A percentile compares a stretch with the other conserved stretches of the same genome.
These are phyloP conservation scores for Umbelopsis ramanniana DNA, from an alignment of 192 early-diverging fungal species.

Conservation along the genomic window DNA sequence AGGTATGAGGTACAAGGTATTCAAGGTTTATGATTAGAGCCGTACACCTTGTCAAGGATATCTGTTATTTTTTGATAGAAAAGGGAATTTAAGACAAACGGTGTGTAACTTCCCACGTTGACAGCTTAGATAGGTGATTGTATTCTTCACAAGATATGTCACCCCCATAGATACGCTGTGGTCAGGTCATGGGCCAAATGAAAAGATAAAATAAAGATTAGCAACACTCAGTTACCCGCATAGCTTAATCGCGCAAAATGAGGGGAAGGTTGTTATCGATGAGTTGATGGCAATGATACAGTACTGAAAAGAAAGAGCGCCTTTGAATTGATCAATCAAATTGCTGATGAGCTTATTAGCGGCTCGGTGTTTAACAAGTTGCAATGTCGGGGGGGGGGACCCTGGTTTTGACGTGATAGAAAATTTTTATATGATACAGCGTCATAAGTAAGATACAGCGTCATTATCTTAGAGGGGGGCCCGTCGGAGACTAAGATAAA, in stretches of 20 bases:
- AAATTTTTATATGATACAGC: conserved; percentile 16
- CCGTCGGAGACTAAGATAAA: background rate
- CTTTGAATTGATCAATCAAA: conserved; percentile 3
- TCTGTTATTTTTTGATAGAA: no score
- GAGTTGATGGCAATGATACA: background rate
- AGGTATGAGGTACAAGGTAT: no score
- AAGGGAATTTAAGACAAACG: no score
- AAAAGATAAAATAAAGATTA: background rate
- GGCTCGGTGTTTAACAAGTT: background rate
- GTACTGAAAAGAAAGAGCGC: background rate
- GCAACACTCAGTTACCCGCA: background rate
- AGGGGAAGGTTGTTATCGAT: background rate
- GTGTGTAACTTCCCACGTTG: no score
- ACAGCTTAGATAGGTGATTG: no score
- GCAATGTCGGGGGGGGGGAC: background rate
- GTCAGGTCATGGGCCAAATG: background rate
- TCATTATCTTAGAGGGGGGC: no score
- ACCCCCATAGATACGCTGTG: no score
- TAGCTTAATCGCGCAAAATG: background rate
- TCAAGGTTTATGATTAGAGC: no score
- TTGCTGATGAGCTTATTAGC: background rate
- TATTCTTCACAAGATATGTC: no score
- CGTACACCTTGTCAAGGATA: no score
- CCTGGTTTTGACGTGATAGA: conserved; percentile 19
- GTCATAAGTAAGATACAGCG: background rate